Evolutionary conservation across 805 yeast species (phyloP).

Genomic region (Candida xyloterini): DNA sequence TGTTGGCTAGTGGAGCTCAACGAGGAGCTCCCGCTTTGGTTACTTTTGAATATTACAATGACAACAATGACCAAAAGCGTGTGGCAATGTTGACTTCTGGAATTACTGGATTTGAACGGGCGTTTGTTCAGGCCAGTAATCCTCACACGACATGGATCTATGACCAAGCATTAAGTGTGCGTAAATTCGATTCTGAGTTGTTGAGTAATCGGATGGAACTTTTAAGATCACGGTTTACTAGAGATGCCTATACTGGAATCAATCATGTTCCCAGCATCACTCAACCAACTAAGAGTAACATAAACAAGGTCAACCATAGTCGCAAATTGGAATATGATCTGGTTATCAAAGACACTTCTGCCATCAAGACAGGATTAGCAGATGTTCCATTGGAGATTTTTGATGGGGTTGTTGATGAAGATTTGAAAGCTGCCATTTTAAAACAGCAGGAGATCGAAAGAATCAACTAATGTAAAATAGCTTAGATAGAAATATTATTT

Average conservation of each 20-base stretch:
- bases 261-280: constrained; percentile 68
- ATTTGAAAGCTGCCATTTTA: constrained; percentile 55
- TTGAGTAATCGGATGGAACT: constrained; percentile 54
- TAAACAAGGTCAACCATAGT: constrained; percentile 30
- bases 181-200: constrained; percentile 65
- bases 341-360: constrained; percentile 34
- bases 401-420: constrained; percentile 55
- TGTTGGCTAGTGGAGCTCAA: constrained; percentile 55
- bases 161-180: constrained; percentile 77
- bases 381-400: constrained; percentile 58
- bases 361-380: constrained; percentile 61
- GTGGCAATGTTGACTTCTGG: constrained; percentile 13
- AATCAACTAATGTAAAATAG: constrained; percentile 5
- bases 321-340: constrained; percentile 46
- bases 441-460: constrained; percentile 56
- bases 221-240: constrained; percentile 51
- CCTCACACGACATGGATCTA: constrained; percentile 72
- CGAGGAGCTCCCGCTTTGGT: constrained; percentile 54
- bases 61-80: constrained; percentile 22
- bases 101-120: constrained; percentile 37
- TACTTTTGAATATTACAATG: constrained; percentile 28
- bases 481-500: neutral
- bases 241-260: constrained; percentile 85
- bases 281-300: constrained; percentile 57
- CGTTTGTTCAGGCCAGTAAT: constrained; percentile 29